phyloP scores from a whole-genome alignment of 495 filamentous ascomycete species.

The Acidomyces sp. region DNA sequence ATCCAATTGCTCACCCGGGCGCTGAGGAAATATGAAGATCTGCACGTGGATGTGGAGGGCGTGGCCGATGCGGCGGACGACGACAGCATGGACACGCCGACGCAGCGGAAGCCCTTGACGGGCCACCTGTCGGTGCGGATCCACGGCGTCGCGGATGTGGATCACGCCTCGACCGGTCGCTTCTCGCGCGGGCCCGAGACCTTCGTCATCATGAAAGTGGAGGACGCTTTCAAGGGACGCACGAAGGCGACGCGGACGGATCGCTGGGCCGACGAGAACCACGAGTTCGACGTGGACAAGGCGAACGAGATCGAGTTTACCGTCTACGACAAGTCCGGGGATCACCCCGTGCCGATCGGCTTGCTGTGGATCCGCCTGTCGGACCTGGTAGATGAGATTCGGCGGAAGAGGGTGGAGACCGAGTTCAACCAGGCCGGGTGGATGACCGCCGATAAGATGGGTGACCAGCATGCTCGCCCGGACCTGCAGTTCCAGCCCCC shows the following conservation, averaged over 20 bases:
- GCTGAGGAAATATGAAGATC: slow-evolving; percentile 90
- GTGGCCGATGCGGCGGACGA: slow-evolving; percentile 71
- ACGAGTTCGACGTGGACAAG: slow-evolving; percentile 88
- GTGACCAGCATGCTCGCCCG: slow-evolving; percentile 33
- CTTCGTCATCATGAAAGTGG: slow-evolving; percentile 88
- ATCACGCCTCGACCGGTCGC: slow-evolving; percentile 75
- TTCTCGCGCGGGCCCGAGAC: slow-evolving; percentile 89
- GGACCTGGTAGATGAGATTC: slow-evolving; percentile 94
- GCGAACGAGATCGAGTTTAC: slow-evolving; percentile 97
- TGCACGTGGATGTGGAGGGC: slow-evolving; percentile 88
- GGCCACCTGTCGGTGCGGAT: slow-evolving; percentile 79
- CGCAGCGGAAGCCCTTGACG: slow-evolving; percentile 82
- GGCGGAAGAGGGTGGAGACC: slow-evolving; percentile 90
- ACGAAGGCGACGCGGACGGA: slow-evolving; percentile 82
- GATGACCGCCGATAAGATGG: slow-evolving; percentile 94
- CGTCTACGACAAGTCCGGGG: slow-evolving; percentile 86
- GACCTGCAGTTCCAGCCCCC: slow-evolving; percentile 33
- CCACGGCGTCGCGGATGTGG: slow-evolving; percentile 81
- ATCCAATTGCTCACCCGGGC: slow-evolving; percentile 92
- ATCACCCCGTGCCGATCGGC: slow-evolving; percentile 82
- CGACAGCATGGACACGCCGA: slow-evolving; percentile 91
- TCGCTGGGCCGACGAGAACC: slow-evolving; percentile 79
- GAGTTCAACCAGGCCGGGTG: slow-evolving; percentile 84
- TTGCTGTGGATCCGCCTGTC: slow-evolving; percentile 95
- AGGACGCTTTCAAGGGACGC: slow-evolving; percentile 76